A percentile compares a stretch with the other conserved stretches of the same genome.
Conservation (phyloP, 1,284 basidiomycete genomes). For the Ustilago shanxiensis region DNA sequence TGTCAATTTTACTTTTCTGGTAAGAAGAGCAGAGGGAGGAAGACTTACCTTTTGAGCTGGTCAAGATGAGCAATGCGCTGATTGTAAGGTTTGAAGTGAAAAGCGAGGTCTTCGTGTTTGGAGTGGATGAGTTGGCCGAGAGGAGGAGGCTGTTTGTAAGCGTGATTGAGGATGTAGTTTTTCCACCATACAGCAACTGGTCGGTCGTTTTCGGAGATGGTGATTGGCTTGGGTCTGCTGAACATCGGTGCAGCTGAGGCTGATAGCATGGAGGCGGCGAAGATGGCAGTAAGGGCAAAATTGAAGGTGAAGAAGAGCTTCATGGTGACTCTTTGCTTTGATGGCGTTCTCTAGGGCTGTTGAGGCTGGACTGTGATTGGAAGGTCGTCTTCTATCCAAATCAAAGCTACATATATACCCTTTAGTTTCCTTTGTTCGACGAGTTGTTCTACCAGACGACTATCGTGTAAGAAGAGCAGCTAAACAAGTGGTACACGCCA, state of each 20-base stretch:
- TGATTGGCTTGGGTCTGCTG: neutral
- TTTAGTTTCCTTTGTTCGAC: neutral
- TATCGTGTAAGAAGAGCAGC: too few species aligned
- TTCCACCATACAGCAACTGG: constrained; percentile 2
- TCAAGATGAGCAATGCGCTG: constrained; percentile 1
- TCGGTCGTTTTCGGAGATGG: neutral
- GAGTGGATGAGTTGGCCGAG: neutral
- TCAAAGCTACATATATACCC: neutral
- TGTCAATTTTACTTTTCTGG: too few species aligned
- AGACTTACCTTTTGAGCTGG: constrained; percentile 7
- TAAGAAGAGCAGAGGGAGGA: too few species aligned
- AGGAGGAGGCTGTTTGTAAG: neutral
- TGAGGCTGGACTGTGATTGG: neutral
- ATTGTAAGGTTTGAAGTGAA: neutral
- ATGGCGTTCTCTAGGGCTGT: too few species aligned
- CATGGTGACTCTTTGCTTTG: neutral
- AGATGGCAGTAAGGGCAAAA: neutral
- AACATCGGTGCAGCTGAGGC: constrained; percentile 1
- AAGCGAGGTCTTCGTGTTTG: neutral
- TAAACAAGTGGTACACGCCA: too few species aligned
- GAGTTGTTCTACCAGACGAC: too few species aligned
- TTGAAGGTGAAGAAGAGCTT: neutral
- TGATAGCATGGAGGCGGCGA: neutral
- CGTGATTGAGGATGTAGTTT: neutral
- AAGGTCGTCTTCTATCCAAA: neutral